Evolutionary conservation across 371 early-diverging fungal species (phyloP).

Genomic region (Capillidium heterosporum): DNA sequence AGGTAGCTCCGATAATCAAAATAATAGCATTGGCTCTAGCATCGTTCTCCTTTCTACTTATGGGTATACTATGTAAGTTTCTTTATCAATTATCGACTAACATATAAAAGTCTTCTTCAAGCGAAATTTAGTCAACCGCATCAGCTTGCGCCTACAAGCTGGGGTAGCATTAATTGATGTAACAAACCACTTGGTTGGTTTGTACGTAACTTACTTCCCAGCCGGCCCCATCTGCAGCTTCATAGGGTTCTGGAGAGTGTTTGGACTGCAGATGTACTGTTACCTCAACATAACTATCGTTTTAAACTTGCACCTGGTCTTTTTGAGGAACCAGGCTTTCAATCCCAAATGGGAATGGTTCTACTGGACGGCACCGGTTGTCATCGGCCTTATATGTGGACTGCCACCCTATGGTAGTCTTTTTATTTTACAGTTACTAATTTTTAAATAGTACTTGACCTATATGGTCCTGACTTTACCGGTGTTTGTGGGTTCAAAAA

Average conservation of each 20-base stretch:
- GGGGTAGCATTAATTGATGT: neutral
- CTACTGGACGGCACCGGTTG: neutral
- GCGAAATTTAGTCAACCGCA: neutral
- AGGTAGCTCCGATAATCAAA: too few species aligned
- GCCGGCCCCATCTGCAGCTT: neutral
- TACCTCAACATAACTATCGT: neutral
- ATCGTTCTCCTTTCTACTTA: too few species aligned
- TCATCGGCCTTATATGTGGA: neutral
- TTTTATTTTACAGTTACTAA: too few species aligned
- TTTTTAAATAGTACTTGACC: too few species aligned
- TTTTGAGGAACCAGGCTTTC: neutral
- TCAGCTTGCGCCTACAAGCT: neutral
- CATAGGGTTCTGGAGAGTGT: neutral
- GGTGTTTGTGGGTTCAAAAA: too few species aligned
- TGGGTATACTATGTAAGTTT: too few species aligned
- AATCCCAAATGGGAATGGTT: neutral
- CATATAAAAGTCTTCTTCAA: neutral
- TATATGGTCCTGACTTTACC: too few species aligned
- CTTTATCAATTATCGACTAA: too few species aligned
- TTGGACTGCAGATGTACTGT: neutral
- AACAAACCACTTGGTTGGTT: neutral
- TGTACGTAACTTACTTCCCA: neutral
- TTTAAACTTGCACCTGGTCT: neutral
- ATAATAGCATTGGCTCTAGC: too few species aligned
- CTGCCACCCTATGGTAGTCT: neutral